Base-by-base conservation (phyloP, 345 rosid genomes). In the Camelina laxa region DNA sequence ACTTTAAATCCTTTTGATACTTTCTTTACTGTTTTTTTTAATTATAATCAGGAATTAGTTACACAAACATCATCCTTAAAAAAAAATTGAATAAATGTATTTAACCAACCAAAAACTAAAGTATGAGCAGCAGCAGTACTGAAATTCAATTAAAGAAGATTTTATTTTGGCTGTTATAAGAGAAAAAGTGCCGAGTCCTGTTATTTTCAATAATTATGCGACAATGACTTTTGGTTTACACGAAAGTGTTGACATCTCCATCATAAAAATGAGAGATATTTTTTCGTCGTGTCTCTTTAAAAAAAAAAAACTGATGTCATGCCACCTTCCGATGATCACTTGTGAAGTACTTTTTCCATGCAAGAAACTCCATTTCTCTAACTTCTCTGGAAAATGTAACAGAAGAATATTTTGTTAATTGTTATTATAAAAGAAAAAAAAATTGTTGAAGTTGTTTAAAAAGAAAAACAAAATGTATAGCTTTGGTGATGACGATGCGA, bases 311-410 rank as follows among this genome's bases (percentile, higher is more conserved):
- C 56, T 19, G 42, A 58, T 56, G 42, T 69, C 64, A 44, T 30
- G 27, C 27, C 27, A 24, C 27, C 3, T 69, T 69, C 54, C 27
- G 27, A 24, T 41, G 9, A 9, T 21, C 15, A 70, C 15, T 33
- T 33, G 66, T 33, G 66, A 48, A 60, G 30, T 44, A 16, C 7
- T 10, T 45, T 44, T 36, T 71, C 24, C 41, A 60, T 49, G 50
- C 60, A 14, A 55, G 38, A 56, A 14, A 22, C 9, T 54, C 35
- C 3, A 13, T 22, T 24, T 24, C 4, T 24, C 27, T 24, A 24
- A 24, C 27, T 24, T 38, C 42, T 38, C 13, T 38, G 3, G 42
- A 38, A 38, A 38, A 38, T 38, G 13, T 10, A 38, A 38, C 42
- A 38, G 2, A 38, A 9, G 11, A 24, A 24, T 24, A 24, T 24